Evolutionary conservation across 1,139 yeast genomes (phyloP).

Genomic region (Hemisphaericaspora xylofermentans): DNA sequence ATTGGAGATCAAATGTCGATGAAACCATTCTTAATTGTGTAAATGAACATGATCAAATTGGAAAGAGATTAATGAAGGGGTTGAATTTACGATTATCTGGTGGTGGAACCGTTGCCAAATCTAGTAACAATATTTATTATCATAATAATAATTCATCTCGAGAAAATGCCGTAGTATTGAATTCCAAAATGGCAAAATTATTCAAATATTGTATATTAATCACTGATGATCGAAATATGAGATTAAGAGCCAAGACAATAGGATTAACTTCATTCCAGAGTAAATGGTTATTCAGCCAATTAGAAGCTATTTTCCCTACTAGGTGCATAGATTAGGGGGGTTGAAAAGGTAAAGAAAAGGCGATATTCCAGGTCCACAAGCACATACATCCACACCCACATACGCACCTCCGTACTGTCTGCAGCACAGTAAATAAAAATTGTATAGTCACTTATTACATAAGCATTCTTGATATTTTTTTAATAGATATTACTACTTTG

Average conservation of each 20-base stretch:
- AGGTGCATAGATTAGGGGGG: conserved; percentile 40
- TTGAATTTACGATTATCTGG: conserved; percentile 25
- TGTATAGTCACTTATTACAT: conserved; percentile 1
- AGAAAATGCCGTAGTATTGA: conserved; percentile 21
- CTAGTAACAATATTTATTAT: not conserved
- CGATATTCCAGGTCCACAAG: not conserved
- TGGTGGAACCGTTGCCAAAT: conserved; percentile 3
- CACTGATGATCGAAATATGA: conserved; percentile 74
- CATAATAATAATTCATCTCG: conserved; percentile 4
- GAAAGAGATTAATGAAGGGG: conserved; percentile 40
- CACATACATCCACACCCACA: no score
- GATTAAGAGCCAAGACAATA: conserved; percentile 60
- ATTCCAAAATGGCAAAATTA: conserved; percentile 35
- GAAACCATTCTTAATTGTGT: conserved; percentile 59
- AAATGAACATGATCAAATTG: conserved; percentile 46
- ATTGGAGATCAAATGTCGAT: conserved; percentile 62
- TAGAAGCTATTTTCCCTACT: conserved; percentile 41
- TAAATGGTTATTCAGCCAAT: conserved; percentile 57
- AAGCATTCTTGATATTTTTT: conserved; percentile 2
- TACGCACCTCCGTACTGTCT: no score
- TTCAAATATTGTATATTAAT: conserved; percentile 61
- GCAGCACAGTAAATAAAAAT: conserved; percentile 2
- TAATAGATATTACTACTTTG: conserved; percentile 4
- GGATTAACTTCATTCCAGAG: conserved; percentile 60
- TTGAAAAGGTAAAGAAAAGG: not conserved